Evolutionary conservation across 1,284 basidiomycete genomes (phyloP).

Genomic region (Phellinidium pouzarii): DNA sequence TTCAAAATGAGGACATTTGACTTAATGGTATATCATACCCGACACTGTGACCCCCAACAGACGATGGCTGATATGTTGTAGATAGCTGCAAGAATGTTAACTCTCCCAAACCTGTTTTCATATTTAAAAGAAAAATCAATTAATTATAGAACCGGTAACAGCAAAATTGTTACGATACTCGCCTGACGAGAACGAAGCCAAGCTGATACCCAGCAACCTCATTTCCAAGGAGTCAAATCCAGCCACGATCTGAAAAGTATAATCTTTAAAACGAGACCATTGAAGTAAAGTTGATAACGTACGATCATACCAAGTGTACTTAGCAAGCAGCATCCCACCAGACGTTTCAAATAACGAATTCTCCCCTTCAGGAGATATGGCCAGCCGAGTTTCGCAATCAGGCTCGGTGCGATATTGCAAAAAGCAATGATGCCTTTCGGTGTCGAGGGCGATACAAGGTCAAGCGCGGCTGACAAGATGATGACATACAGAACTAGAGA

Average conservation of each 20-base stretch:
- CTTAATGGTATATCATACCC: constrained; percentile 38
- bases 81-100: constrained; percentile 92
- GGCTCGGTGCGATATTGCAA: constrained; percentile 81
- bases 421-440: constrained; percentile 93
- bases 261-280: background rate
- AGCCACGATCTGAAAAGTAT: constrained; percentile 64
- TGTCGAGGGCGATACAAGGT: constrained; percentile 84
- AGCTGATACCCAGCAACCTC: constrained; percentile 78
- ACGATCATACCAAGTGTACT: constrained; percentile 83
- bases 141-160: background rate
- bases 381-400: constrained; percentile 87
- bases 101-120: constrained; percentile 85
- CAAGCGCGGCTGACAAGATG: constrained; percentile 91
- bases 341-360: constrained; percentile 69
- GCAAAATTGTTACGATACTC: constrained; percentile 17
- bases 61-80: constrained; percentile 71
- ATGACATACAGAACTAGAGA: constrained; percentile 84
- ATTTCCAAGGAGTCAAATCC: constrained; percentile 61
- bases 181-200: constrained; percentile 91
- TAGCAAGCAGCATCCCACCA: constrained; percentile 69
- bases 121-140: background rate
- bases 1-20: constrained; percentile 1
- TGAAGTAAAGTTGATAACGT: constrained; percentile 20
- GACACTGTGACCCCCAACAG: constrained; percentile 63
- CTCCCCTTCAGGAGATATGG: constrained; percentile 82